phyloP scores from a whole-genome alignment of 78 protist genomes.

The Guillardia theta region DNA sequence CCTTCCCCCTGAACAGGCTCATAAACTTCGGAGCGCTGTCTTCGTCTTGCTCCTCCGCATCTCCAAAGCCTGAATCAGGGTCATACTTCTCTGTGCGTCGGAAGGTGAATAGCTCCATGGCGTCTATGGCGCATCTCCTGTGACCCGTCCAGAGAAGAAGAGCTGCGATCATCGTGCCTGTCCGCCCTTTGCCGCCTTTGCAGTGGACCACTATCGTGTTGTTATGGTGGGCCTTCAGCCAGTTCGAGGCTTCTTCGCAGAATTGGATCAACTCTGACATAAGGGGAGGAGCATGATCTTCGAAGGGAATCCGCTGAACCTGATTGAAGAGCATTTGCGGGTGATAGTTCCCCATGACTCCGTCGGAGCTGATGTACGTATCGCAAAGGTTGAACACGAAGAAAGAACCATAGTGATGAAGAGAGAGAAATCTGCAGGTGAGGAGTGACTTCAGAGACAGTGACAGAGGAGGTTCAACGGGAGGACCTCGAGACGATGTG shows the following conservation, averaged over 20 bases:
- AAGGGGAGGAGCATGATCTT: background rate
- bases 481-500: background rate
- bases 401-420: background rate
- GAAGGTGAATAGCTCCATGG: constrained; percentile 29
- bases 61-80: background rate
- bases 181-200: constrained; percentile 32
- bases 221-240: background rate
- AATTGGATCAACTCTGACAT: background rate
- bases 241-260: constrained; percentile 8
- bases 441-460: too few relatives aligned
- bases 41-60: background rate
- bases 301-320: background rate
- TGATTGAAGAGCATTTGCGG: constrained; percentile 16
- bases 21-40: background rate
- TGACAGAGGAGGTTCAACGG: too few relatives aligned
- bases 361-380: background rate
- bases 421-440: background rate
- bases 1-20: background rate
- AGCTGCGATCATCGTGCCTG: background rate
- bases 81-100: background rate
- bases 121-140: constrained; percentile 5
- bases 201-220: constrained; percentile 15
- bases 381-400: constrained; percentile 9
- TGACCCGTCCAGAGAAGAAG: background rate
- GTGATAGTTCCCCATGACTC: background rate